Conservation (phyloP, 1,284 basidiomycete genomes). For the Ganoderma lucidum region DNA sequence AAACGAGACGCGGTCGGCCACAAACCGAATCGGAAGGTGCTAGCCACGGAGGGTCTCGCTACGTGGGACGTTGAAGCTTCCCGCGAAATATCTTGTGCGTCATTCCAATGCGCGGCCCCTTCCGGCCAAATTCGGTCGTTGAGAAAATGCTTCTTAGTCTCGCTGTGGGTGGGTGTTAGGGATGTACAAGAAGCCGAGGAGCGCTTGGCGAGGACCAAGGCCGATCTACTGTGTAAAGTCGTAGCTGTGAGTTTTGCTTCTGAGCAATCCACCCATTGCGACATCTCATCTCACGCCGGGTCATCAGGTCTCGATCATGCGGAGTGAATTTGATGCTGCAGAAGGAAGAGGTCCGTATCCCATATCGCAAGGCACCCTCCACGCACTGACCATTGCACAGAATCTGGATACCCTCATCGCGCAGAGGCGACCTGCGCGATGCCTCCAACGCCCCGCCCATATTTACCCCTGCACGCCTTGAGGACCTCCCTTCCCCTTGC, state of each 20-base stretch:
- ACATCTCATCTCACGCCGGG: neutral
- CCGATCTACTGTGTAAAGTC: constrained; percentile 74
- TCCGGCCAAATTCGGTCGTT: neutral
- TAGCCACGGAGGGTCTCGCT: constrained; percentile 68
- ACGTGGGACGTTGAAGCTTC: constrained; percentile 56
- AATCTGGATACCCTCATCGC: constrained; percentile 64
- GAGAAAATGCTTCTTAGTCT: constrained; percentile 35
- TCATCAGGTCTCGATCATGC: constrained; percentile 63
- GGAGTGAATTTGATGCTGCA: constrained; percentile 71
- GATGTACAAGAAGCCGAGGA: constrained; percentile 59
- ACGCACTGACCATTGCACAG: constrained; percentile 38
- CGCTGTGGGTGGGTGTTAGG: too few species aligned
- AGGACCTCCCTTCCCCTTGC: too few species aligned
- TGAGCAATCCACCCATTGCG: too few species aligned
- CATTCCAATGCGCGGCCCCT: neutral
- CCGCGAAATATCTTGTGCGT: constrained; percentile 47
- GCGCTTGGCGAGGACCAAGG: constrained; percentile 66
- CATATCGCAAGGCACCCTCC: neutral
- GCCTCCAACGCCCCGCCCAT: too few species aligned
- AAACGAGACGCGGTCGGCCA: constrained; percentile 77
- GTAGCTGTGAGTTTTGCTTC: constrained; percentile 54
- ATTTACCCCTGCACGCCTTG: too few species aligned
- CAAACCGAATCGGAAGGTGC: constrained; percentile 73
- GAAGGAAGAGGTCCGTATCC: constrained; percentile 47
- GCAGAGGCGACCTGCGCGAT: constrained; percentile 64